Evolutionary conservation across 148 eudicot genomes (phyloP).

Genomic region (Camellia lanceoleosa): DNA sequence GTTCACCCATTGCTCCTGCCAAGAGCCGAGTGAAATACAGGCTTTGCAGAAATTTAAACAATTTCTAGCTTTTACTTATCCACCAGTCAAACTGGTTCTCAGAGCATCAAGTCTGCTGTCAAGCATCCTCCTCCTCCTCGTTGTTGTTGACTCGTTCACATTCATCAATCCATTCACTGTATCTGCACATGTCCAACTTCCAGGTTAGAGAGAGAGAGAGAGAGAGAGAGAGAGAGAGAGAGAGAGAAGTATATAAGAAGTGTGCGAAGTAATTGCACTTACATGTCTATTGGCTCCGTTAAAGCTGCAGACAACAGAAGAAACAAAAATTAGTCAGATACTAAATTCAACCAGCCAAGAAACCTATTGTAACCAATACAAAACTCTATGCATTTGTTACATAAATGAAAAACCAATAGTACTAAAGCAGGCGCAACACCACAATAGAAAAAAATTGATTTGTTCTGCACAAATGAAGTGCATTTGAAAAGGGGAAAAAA

Average conservation of each 20-base stretch:
- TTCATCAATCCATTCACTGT: constrained; percentile 92
- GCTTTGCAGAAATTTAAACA: not conserved
- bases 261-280: constrained; percentile 28
- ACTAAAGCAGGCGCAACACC: too few species aligned
- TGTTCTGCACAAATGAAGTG: not conserved
- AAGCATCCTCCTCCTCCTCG: constrained; percentile 68
- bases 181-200: constrained; percentile 41
- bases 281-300: constrained; percentile 92
- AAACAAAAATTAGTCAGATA: not conserved
- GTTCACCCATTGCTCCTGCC: not conserved
- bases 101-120: not conserved
- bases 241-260: not conserved
- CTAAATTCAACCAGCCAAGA: not conserved
- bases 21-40: not conserved
- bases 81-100: not conserved
- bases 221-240: constrained; percentile 1
- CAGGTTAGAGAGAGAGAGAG: not conserved
- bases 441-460: too few species aligned
- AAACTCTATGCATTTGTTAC: not conserved
- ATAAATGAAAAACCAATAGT: not conserved
- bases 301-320: constrained; percentile 51
- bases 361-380: not conserved
- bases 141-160: constrained; percentile 69
- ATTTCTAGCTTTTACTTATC: not conserved
- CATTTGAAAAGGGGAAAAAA: not conserved